phyloP scores from a whole-genome alignment of 257 asterid genomes.

The Gentiana dahurica region DNA sequence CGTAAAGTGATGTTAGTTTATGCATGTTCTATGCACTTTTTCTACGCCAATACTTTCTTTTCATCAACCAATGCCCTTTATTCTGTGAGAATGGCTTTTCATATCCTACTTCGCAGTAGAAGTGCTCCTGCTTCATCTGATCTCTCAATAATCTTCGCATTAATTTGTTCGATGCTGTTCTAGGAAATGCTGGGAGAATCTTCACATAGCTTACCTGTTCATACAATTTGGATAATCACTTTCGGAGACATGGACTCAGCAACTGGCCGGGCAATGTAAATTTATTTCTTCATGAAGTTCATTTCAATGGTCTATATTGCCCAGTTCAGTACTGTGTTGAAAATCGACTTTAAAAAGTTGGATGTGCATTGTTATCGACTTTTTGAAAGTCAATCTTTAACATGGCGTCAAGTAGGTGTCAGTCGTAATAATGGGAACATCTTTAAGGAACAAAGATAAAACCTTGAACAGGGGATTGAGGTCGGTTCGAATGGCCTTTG shows the following conservation, averaged over 20 bases:
- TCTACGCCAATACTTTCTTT: too few species aligned
- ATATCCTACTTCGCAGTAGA: conserved; percentile 38
- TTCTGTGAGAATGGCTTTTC: not conserved
- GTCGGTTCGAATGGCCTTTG: conserved; percentile 53
- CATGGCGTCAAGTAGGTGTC: too few species aligned
- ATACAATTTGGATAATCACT: not conserved
- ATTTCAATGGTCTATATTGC: too few species aligned
- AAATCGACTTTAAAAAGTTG: too few species aligned
- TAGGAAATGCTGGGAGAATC: conserved; percentile 59
- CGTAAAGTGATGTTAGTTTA: too few species aligned
- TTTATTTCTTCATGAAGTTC: too few species aligned
- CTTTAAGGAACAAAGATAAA: not conserved
- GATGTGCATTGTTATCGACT: too few species aligned
- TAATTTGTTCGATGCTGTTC: conserved; percentile 76
- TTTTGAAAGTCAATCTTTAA: too few species aligned
- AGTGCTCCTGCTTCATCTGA: conserved; percentile 49
- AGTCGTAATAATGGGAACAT: not conserved
- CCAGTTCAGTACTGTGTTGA: not conserved
- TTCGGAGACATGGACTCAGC: too few species aligned
- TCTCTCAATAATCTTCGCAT: conserved; percentile 67
- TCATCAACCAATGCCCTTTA: too few species aligned
- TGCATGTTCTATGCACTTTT: too few species aligned
- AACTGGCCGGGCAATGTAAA: not conserved
- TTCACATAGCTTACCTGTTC: conserved; percentile 58
- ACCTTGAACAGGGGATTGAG: conserved; percentile 92